Conservation (phyloP, 106 monocot genomes). For the Posidonia australis region DNA sequence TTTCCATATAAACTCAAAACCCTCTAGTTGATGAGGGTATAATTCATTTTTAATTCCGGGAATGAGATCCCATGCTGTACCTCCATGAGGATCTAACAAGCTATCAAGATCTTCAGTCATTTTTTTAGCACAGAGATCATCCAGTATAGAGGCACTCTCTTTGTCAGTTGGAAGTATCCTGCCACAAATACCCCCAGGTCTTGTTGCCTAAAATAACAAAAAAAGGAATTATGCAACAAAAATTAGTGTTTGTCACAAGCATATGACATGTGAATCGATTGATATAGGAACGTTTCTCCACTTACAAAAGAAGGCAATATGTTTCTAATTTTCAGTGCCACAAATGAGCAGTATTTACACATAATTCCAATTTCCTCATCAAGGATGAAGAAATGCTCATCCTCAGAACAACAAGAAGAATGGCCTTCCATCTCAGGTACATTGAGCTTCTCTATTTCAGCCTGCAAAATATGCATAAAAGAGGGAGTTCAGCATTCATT, state of each 20-base stretch:
- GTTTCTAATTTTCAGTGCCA: slow-evolving; percentile 38
- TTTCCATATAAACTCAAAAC: slow-evolving; percentile 65
- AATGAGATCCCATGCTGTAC: slow-evolving; percentile 76
- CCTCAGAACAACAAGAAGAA: slow-evolving; percentile 19
- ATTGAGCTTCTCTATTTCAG: slow-evolving; percentile 4
- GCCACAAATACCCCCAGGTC: slow-evolving; percentile 8
- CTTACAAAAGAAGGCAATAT: slow-evolving; percentile 59
- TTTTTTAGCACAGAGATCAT: slow-evolving; percentile 10
- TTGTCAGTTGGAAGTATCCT: slow-evolving; percentile 1
- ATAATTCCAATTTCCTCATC: slow-evolving; percentile 69
- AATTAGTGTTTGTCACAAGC: background rate
- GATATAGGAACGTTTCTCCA: background rate
- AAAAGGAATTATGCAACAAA: background rate
- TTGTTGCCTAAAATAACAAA: slow-evolving; percentile 26
- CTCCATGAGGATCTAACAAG: slow-evolving; percentile 7
- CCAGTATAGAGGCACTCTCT: slow-evolving; percentile 10
- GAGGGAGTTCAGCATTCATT: background rate
- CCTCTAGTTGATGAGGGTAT: slow-evolving; percentile 59
- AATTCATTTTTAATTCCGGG: slow-evolving; percentile 30
- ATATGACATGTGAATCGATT: background rate
- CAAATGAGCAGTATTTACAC: slow-evolving; percentile 54
- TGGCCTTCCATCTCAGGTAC: slow-evolving; percentile 11
- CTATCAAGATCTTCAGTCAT: slow-evolving; percentile 5
- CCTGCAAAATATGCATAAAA: slow-evolving; percentile 16
- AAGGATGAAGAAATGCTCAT: slow-evolving; percentile 44